Evolutionary conservation across 2,329 filamentous ascomycete genomes (phyloP).

Genomic region (Alternaria triticina): DNA sequence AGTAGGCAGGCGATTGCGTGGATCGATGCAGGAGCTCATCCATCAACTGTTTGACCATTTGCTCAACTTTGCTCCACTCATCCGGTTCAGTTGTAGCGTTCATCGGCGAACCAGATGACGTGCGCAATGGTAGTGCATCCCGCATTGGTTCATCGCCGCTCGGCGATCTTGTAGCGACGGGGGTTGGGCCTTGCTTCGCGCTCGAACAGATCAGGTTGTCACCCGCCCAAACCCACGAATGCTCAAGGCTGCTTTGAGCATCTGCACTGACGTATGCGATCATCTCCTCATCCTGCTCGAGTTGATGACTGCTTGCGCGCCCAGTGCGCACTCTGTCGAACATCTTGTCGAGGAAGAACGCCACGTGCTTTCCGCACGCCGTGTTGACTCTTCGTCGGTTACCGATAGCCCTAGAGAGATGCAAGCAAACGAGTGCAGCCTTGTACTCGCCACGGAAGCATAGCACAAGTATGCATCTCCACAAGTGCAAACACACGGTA

Average conservation of each 20-base stretch:
- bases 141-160: slow-evolving; percentile 36
- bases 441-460: slow-evolving; percentile 76
- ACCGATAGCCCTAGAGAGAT: slow-evolving; percentile 73
- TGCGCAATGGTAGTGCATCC: slow-evolving; percentile 56
- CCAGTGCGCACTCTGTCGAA: slow-evolving; percentile 60
- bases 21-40: slow-evolving; percentile 52
- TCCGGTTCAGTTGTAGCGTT: slow-evolving; percentile 73
- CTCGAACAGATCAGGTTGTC: slow-evolving; percentile 45
- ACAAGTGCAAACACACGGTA: slow-evolving; percentile 81
- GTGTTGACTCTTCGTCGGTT: slow-evolving; percentile 74
- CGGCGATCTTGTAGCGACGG: slow-evolving; percentile 15
- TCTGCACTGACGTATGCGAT: slow-evolving; percentile 86
- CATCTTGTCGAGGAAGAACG: slow-evolving; percentile 78
- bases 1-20: slow-evolving; percentile 38
- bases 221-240: slow-evolving; percentile 79
- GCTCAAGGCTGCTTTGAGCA: slow-evolving; percentile 77
- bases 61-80: slow-evolving; percentile 79
- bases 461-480: slow-evolving; percentile 83
- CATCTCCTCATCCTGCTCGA: slow-evolving; percentile 81
- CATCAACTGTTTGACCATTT: slow-evolving; percentile 63
- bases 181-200: slow-evolving; percentile 10
- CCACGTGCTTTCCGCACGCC: slow-evolving; percentile 80
- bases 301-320: slow-evolving; percentile 44
- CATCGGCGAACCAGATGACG: slow-evolving; percentile 59
- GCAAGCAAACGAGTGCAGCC: slow-evolving; percentile 74